phyloP scores from a whole-genome alignment of 495 filamentous ascomycete species.

The Neurospora sp. region DNA sequence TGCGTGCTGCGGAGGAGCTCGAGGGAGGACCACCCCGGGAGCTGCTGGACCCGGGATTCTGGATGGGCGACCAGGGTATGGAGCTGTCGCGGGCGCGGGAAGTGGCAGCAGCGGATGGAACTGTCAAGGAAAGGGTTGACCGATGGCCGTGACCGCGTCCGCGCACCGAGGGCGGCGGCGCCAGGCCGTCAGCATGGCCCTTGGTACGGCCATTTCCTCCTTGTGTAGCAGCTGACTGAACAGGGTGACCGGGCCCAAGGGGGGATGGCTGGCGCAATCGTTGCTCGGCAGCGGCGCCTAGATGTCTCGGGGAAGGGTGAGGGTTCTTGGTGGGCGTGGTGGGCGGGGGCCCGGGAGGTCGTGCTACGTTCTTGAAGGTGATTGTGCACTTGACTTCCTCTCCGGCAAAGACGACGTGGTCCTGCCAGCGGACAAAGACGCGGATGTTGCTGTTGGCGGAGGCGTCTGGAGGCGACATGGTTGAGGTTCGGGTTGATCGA shows the following conservation, averaged over 20 bases:
- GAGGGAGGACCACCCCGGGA: not conserved
- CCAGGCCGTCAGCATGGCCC: constrained; percentile 19
- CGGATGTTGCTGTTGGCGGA: constrained; percentile 57
- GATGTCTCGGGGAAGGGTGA: not conserved
- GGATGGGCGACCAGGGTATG: constrained; percentile 15
- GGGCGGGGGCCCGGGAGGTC: not conserved
- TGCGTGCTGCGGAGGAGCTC: not conserved
- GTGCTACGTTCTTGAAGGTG: constrained; percentile 78
- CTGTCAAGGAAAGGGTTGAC: constrained; percentile 48
- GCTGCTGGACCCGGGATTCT: not conserved
- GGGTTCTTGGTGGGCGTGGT: constrained; percentile 1
- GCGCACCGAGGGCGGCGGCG: constrained; percentile 28
- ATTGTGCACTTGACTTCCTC: constrained; percentile 91
- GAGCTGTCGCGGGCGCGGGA: constrained; percentile 28
- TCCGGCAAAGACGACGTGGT: constrained; percentile 85
- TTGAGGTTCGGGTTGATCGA: not conserved
- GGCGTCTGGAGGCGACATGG: not conserved
- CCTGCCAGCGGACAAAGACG: constrained; percentile 90
- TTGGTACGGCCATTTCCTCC: constrained; percentile 3
- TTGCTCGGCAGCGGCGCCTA: constrained; percentile 7
- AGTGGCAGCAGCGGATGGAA: constrained; percentile 30
- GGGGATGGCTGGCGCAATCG: constrained; percentile 15
- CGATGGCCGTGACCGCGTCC: constrained; percentile 34
- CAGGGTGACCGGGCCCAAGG: constrained; percentile 7
- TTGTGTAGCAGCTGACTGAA: not conserved